phyloP scores from a whole-genome alignment of 1,284 basidiomycete genomes.

The Fomitopsis palustris region DNA sequence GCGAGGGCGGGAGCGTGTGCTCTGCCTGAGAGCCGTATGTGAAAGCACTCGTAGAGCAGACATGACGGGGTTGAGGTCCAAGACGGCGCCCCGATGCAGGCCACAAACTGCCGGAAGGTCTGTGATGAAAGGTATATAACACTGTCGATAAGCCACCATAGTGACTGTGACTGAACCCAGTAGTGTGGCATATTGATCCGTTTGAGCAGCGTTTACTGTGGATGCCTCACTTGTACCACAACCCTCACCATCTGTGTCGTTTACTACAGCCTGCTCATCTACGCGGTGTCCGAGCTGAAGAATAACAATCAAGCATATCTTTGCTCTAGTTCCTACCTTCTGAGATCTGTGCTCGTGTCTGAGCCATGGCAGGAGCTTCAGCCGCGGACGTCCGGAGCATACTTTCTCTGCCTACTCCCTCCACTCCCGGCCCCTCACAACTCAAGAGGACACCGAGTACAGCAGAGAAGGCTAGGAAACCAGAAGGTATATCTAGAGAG shows the following conservation, averaged over 20 bases:
- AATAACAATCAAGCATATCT: neutral
- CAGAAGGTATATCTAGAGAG: slow-evolving; percentile 91
- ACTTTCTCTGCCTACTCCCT: slow-evolving; percentile 52
- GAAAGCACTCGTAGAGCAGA: slow-evolving; percentile 1
- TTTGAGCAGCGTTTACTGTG: neutral
- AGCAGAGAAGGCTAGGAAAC: slow-evolving; percentile 49
- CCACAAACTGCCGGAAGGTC: neutral
- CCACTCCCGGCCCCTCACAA: slow-evolving; percentile 38
- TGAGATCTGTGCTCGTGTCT: neutral
- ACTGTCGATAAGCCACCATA: neutral
- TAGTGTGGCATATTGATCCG: neutral
- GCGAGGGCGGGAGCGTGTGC: neutral
- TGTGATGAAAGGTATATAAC: neutral
- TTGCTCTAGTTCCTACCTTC: neutral
- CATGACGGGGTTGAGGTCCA: neutral
- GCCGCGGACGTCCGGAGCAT: slow-evolving; percentile 83
- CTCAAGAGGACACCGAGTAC: slow-evolving; percentile 35
- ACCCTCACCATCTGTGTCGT: neutral
- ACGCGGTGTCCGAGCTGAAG: neutral
- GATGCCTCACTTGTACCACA: neutral
- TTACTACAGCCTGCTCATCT: neutral
- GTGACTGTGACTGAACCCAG: neutral
- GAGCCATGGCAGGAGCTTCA: slow-evolving; percentile 38
- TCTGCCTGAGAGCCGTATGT: neutral
- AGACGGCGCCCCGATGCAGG: too few species aligned